Evolutionary conservation across 257 asterid species (phyloP).

Genomic region (Mentha longifolia): DNA sequence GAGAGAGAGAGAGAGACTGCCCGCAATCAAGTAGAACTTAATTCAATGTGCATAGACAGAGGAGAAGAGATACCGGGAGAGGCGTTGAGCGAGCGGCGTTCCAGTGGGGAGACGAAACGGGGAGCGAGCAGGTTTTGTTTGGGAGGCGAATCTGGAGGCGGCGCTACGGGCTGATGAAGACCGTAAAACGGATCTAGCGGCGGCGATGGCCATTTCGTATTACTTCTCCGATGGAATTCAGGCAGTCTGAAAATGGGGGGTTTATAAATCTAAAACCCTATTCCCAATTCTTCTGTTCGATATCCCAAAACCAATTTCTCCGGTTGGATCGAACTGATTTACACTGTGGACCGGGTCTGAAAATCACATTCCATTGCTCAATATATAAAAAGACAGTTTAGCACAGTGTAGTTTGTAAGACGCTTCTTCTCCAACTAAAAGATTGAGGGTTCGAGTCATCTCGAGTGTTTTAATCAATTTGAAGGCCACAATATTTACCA

Average conservation of each 20-base stretch:
- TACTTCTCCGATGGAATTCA: neutral
- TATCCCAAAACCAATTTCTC: too few species aligned
- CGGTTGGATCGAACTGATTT: too few species aligned
- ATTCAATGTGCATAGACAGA: neutral
- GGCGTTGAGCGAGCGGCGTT: slow-evolving; percentile 51
- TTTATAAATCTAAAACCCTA: neutral
- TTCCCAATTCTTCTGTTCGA: neutral
- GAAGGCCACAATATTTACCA: too few species aligned
- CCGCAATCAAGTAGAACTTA: neutral
- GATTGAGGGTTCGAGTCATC: too few species aligned
- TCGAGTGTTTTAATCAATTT: too few species aligned
- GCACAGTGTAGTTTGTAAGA: too few species aligned
- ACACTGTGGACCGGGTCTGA: too few species aligned
- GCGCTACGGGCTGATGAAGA: slow-evolving; percentile 63
- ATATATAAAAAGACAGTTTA: too few species aligned
- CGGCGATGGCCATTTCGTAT: slow-evolving; percentile 53
- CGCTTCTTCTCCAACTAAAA: too few species aligned
- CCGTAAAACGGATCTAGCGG: slow-evolving; percentile 68
- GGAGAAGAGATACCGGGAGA: slow-evolving; percentile 52
- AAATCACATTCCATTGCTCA: too few species aligned
- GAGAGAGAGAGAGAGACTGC: neutral
- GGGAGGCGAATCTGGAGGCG: slow-evolving; percentile 53
- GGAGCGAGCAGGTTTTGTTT: slow-evolving; percentile 57
- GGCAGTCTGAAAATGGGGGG: neutral
- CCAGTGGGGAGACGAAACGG: slow-evolving; percentile 60